Evolutionary conservation across 305 asterid species (phyloP).

Genomic region (Fraxinus xanthoxyloides): DNA sequence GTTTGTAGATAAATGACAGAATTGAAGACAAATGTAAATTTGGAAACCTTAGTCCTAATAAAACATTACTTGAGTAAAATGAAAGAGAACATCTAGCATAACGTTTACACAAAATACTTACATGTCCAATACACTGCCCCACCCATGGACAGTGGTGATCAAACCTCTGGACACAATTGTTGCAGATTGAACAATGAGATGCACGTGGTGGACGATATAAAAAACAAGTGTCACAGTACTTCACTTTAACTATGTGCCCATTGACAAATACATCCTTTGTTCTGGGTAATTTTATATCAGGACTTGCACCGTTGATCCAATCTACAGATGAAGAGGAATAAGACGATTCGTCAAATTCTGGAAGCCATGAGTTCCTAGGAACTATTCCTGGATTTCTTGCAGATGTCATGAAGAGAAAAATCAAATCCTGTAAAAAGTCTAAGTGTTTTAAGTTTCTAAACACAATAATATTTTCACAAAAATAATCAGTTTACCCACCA

Average conservation of each 20-base stretch:
- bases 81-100: neutral
- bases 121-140: constrained; percentile 91
- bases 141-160: constrained; percentile 99
- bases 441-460: constrained; percentile 10
- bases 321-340: constrained; percentile 51
- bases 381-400: constrained; percentile 81
- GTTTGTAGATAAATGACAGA: neutral
- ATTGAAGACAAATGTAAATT: neutral
- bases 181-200: constrained; percentile 96
- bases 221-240: constrained; percentile 85
- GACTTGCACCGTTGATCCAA: constrained; percentile 52
- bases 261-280: constrained; percentile 69
- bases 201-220: constrained; percentile 94
- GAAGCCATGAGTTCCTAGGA: constrained; percentile 63
- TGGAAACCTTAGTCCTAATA: neutral
- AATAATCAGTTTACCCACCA: constrained; percentile 46
- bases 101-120: constrained; percentile 37
- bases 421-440: constrained; percentile 55
- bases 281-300: constrained; percentile 60
- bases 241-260: constrained; percentile 66
- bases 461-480: neutral
- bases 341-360: constrained; percentile 40
- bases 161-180: constrained; percentile 90
- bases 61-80: neutral
- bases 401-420: constrained; percentile 76